Evolutionary conservation across 1,139 yeast genomes (phyloP), one percentile per base, ranked within the genome.

Genomic region (Meyerozyma elateridarum): DNA sequence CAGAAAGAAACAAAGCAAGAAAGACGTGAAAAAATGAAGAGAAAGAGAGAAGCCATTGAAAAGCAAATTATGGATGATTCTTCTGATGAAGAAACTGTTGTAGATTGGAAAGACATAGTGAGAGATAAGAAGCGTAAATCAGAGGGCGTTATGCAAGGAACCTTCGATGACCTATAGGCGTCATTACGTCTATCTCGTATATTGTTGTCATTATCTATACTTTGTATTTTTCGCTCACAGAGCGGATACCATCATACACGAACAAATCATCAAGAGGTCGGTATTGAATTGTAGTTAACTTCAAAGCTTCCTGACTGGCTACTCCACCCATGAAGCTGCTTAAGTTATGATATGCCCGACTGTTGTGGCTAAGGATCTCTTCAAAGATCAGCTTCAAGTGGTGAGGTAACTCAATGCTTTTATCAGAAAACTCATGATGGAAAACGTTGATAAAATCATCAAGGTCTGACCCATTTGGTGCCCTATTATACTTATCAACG

Each of bases 61-160:
- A 73, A 62, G 51, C 75, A 66, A 55, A 58, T 73, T 33, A 63
- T 61, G 60, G 66, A 69, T 35, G 73, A 68, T 28, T 41, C 67
- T 36, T 49, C 69, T 4, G 70, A 64, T 16, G 77, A 77, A 15
- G 83, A 76, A 21, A 59, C 66, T 1, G 71, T 67, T 36, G 73
- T 64, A 20, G 98, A 91, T 56, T 91, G 98, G 98, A 91, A 91
- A 59, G 93, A 85, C 28, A 51, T 82, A 26, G 81, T 89, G 1
- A 64, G 76, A 41, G 78, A 69, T 41, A 87, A 85, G 52, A 77
- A 70, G 55, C 67, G 64, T 39, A 76, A 74, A 47, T 57, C 55
- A 35, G 44, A 48, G 16, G 41, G 42, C 16, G 59, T 52, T n/a
- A 53, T 72, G 26, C 77, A 73, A 46, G 84, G 85, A 2, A 66